These are phyloP conservation scores for Syncephalastrum sp. DNA, from an alignment of 371 early-diverging fungal species.

Conservation along the genomic window DNA sequence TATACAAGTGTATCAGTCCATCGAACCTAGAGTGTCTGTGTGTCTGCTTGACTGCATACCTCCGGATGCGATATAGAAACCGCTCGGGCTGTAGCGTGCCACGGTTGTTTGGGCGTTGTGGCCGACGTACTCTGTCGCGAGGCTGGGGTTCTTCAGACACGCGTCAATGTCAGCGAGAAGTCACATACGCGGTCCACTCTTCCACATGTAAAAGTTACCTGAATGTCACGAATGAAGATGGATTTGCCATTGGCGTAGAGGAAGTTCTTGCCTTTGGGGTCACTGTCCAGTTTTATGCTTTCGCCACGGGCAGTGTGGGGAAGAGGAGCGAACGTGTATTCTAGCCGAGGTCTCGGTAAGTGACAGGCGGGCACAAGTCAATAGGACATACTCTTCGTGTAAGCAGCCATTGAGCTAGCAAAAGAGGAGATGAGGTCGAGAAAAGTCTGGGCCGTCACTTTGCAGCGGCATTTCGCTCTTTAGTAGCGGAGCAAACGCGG, in stretches of 20 bases:
- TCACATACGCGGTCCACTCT: neutral
- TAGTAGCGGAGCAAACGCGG: too few species aligned
- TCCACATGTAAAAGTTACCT: conserved; percentile 42
- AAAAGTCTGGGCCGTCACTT: too few species aligned
- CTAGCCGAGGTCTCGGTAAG: conserved; percentile 21
- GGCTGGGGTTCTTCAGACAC: conserved; percentile 67
- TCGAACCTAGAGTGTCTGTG: too few species aligned
- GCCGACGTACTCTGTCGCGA: conserved; percentile 83
- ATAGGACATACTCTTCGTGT: too few species aligned
- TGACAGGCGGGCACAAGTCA: too few species aligned
- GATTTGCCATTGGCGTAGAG: conserved; percentile 90
- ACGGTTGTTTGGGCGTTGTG: conserved; percentile 81
- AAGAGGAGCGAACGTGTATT: conserved; percentile 70
- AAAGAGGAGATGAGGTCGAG: too few species aligned
- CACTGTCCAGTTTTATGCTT: conserved; percentile 75
- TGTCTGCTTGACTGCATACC: conserved; percentile 45
- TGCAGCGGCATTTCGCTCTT: too few species aligned
- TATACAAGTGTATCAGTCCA: conserved; percentile 17
- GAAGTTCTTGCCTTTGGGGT: conserved; percentile 85
- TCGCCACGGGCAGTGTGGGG: conserved; percentile 85
- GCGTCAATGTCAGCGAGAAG: neutral
- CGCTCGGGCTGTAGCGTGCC: conserved; percentile 88
- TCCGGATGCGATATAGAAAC: conserved; percentile 94
- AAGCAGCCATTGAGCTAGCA: too few species aligned
- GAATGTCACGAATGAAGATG: conserved; percentile 84